Base-by-base conservation (phyloP, 2,329 filamentous ascomycete genomes). In the Aspergillus neoniger region DNA sequence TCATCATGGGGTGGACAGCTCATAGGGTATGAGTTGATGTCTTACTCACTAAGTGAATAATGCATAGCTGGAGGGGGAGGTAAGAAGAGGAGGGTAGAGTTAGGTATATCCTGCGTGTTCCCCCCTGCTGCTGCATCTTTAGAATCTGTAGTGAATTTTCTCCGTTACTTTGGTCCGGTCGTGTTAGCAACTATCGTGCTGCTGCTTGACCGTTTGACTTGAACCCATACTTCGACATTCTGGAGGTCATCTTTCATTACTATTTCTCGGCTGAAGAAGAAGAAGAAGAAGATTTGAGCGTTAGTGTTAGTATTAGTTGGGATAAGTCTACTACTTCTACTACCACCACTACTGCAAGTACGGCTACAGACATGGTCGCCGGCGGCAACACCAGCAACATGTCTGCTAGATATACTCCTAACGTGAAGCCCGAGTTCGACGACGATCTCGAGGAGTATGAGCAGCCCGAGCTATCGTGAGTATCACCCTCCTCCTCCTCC, bases 21-120 rank as follows among this genome's bases (percentile, higher is more conserved):
- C 53, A 55, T 55, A 55, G 44, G 53, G 53, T 44, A 47, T 28
- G 25, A 55, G 47, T 38, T 44, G 25, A 41, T 28, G 53, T 55
- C 30, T 47, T 17, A 12, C 7, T 43, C 23, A 19, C 15, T 15
- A 10, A 30, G 10, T 39, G 30, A 10, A 21, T n/a, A 30, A 12
- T 30, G 28, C 28, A 30, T 30, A 3, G 25, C 25, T 28, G 25
- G 25, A 8, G 25, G 25, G 28, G 28, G 28, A 30, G 28, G 28
- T 30, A 30, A 30, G 28, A 30, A 30, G 28, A 10, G 28, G 28
- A 30, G n/a, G n/a, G n/a, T n/a, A n/a, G n/a, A n/a, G n/a, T n/a
- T n/a, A 21, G 25, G 7, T 36, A 55, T 55, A 47, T 44, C 39
- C 36, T 55, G 39, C 43, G 39, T 15, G 12, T 6, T 14, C 39